Conservation (phyloP, 805 yeast genomes). For the Saccharomycopsis babjevae region DNA sequence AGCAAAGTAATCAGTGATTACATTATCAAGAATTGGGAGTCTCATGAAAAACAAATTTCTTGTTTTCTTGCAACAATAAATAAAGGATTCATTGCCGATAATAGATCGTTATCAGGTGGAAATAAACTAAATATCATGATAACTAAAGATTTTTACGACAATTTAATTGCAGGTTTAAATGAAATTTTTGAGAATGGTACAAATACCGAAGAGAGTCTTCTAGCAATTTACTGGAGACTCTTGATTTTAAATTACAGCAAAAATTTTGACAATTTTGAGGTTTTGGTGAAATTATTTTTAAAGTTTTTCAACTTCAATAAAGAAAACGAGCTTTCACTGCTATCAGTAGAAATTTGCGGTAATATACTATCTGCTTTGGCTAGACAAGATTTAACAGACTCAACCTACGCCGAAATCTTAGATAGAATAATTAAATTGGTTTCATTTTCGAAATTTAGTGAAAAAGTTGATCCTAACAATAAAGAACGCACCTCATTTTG, state of each 20-base stretch:
- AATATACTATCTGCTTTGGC: slow-evolving; percentile 28
- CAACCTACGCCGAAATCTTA: not conserved
- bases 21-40: slow-evolving; percentile 34
- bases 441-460: not conserved
- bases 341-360: slow-evolving; percentile 35
- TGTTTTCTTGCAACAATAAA: slow-evolving; percentile 33
- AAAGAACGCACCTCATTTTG: slow-evolving; percentile 10
- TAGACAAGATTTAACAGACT: slow-evolving; percentile 20
- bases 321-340: slow-evolving; percentile 18
- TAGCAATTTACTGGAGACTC: slow-evolving; percentile 44
- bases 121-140: slow-evolving; percentile 17
- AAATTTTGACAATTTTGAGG: slow-evolving; percentile 22
- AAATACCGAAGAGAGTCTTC: slow-evolving; percentile 16
- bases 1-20: slow-evolving; percentile 38
- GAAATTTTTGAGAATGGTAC: not conserved
- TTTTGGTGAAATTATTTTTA: slow-evolving; percentile 20
- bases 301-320: slow-evolving; percentile 16
- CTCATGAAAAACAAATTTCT: slow-evolving; percentile 29
- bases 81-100: slow-evolving; percentile 19
- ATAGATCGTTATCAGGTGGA: not conserved
- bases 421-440: slow-evolving; percentile 19
- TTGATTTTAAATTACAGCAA: slow-evolving; percentile 31
- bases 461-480: slow-evolving; percentile 20
- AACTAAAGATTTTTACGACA: slow-evolving; percentile 17
- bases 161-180: slow-evolving; percentile 12